Evolutionary conservation across 352 stramenopile species (phyloP).

Genomic region (Phytophthora nicotianae): DNA sequence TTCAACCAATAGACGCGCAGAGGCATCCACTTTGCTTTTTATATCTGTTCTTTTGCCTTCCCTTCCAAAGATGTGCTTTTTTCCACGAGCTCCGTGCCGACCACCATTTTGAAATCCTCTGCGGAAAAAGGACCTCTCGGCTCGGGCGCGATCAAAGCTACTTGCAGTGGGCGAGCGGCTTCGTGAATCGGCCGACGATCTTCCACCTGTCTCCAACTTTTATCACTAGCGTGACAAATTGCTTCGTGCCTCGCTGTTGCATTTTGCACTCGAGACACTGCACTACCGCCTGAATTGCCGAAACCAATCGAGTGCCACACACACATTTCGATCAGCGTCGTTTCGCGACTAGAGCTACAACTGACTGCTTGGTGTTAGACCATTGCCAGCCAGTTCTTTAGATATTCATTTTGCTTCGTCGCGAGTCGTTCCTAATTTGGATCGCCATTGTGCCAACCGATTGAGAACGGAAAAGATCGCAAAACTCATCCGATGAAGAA

Average conservation of each 20-base stretch:
- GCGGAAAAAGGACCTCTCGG: constrained; percentile 23
- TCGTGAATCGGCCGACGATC: constrained; percentile 16
- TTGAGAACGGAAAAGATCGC: constrained; percentile 26
- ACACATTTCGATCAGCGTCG: constrained; percentile 3
- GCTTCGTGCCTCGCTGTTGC: constrained; percentile 4
- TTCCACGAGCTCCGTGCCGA: constrained; percentile 4
- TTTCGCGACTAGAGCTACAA: constrained; percentile 26
- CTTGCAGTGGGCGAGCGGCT: constrained; percentile 39
- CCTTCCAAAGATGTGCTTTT: constrained; percentile 41
- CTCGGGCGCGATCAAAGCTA: constrained; percentile 27
- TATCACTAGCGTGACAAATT: constrained; percentile 8
- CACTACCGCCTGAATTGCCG: constrained; percentile 8
- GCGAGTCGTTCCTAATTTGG: constrained; percentile 21
- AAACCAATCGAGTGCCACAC: constrained; percentile 15
- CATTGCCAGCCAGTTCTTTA: constrained; percentile 11
- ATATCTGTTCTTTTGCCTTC: constrained; percentile 39
- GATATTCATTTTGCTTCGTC: constrained; percentile 8
- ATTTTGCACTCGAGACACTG: constrained; percentile 16
- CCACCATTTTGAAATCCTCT: constrained; percentile 48
- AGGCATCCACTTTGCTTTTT: constrained; percentile 24
- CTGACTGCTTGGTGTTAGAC: constrained; percentile 28
- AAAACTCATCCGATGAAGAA: constrained; percentile 29
- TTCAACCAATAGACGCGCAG: constrained; percentile 17
- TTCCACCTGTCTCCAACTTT: constrained; percentile 13
- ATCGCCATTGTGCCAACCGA: constrained; percentile 5